Evolutionary conservation across 2,329 filamentous ascomycete genomes (phyloP).

Genomic region (Trichoderma cornu-damae): DNA sequence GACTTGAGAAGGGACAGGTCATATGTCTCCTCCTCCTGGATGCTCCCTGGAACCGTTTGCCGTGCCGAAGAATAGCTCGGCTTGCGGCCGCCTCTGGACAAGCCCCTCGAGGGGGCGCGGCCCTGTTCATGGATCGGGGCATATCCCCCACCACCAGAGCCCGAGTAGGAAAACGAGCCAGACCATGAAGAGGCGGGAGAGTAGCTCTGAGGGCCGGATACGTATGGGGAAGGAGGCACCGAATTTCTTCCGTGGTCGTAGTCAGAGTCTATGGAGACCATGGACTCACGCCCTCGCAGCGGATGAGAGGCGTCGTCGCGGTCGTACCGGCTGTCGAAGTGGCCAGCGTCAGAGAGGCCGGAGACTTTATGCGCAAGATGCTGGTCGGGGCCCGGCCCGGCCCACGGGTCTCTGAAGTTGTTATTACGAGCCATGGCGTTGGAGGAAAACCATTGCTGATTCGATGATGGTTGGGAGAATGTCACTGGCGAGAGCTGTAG

Average conservation of each 20-base stretch:
- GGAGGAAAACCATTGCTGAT: conserved; percentile 26
- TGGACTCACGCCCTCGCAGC: conserved; percentile 28
- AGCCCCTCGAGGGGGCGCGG: conserved; percentile 21
- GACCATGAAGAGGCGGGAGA: conserved; percentile 24
- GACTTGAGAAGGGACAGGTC: conserved; percentile 40
- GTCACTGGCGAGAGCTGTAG: not conserved
- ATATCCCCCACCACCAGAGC: conserved; percentile 23
- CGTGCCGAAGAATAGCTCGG: conserved; percentile 26
- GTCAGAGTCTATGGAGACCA: conserved; percentile 21
- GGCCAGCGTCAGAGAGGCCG: conserved; percentile 32
- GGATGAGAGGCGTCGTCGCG: conserved; percentile 21
- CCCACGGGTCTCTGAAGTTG: conserved; percentile 26
- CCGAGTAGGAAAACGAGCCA: conserved; percentile 28
- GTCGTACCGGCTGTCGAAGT: conserved; percentile 28
- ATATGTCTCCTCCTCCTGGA: conserved; percentile 37
- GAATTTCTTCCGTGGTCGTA: conserved; percentile 13
- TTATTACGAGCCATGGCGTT: conserved; percentile 31
- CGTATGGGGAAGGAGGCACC: conserved; percentile 20
- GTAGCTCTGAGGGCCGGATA: conserved; percentile 22
- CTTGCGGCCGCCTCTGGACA: conserved; percentile 26
- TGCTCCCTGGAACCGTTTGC: conserved; percentile 28
- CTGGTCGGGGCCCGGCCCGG: conserved; percentile 14
- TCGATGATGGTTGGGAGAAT: not conserved
- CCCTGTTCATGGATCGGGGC: conserved; percentile 24
- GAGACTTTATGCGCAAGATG: conserved; percentile 32